Evolutionary conservation across 169 alveolate genomes (phyloP).

Genomic region (Theileria equi): DNA sequence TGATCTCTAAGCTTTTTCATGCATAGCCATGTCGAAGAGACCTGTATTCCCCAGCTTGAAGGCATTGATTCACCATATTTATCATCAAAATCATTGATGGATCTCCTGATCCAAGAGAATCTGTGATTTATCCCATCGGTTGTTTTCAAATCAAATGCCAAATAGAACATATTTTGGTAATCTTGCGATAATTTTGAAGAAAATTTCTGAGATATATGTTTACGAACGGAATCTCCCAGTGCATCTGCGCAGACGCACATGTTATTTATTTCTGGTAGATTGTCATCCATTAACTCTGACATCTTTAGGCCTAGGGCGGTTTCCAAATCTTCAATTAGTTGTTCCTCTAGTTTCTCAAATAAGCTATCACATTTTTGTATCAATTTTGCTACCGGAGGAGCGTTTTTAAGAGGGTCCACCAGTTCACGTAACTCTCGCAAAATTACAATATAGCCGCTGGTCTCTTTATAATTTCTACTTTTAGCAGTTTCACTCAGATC

Average conservation of each 20-base stretch:
- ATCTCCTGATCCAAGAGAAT: conserved; percentile 58
- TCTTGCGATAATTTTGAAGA: conserved; percentile 14
- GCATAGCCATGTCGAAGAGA: conserved; percentile 32
- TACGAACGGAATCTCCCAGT: conserved; percentile 31
- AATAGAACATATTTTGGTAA: conserved; percentile 37
- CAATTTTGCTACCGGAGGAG: conserved; percentile 52
- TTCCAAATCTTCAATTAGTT: conserved; percentile 48
- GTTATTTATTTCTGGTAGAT: conserved; percentile 19
- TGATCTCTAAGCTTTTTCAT: conserved; percentile 24
- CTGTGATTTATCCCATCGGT: conserved; percentile 42
- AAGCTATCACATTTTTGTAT: conserved; percentile 28
- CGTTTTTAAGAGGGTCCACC: conserved; percentile 30
- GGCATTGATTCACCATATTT: conserved; percentile 25
- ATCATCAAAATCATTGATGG: conserved; percentile 41
- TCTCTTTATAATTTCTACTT: conserved; percentile 37
- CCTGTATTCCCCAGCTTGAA: conserved; percentile 45
- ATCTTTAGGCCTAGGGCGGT: conserved; percentile 21
- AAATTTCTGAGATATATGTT: conserved; percentile 35
- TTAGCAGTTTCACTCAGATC: conserved; percentile 40
- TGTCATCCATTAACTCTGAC: background rate
- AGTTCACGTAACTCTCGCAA: conserved; percentile 29
- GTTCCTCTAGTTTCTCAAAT: conserved; percentile 45
- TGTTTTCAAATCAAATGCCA: conserved; percentile 35
- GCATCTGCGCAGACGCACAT: conserved; percentile 57
- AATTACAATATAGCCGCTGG: conserved; percentile 45